These are phyloP conservation scores for Candida cerambycidarum DNA, from an alignment of 805 yeast genomes.

Conservation along the genomic window DNA sequence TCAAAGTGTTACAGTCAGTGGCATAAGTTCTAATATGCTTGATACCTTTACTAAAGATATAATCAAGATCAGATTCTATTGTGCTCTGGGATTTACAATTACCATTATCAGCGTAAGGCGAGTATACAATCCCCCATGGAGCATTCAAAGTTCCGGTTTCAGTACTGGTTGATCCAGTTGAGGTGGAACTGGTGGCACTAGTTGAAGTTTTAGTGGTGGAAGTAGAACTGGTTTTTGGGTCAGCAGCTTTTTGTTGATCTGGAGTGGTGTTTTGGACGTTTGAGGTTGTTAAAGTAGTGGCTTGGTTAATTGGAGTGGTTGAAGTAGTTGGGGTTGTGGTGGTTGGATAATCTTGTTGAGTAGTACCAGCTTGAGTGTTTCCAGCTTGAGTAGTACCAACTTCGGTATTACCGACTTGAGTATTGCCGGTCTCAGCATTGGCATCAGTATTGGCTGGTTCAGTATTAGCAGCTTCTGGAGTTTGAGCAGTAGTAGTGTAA, in stretches of 20 bases:
- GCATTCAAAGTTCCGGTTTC: constrained; percentile 26
- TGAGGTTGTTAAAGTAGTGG: constrained; percentile 15
- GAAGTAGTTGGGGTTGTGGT: constrained; percentile 10
- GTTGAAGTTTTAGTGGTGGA: constrained; percentile 20
- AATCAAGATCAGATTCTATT: constrained; percentile 57
- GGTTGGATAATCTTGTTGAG: constrained; percentile 13
- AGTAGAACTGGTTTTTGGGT: constrained; percentile 13
- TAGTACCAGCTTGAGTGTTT: constrained; percentile 21
- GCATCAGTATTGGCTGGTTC: constrained; percentile 22
- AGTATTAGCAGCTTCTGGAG: constrained; percentile 21
- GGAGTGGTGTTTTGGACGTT: constrained; percentile 11
- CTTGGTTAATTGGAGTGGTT: constrained; percentile 9
- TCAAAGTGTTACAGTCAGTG: constrained; percentile 75
- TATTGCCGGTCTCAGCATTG: constrained; percentile 14
- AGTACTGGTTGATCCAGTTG: constrained; percentile 16
- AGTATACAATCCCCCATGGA: constrained; percentile 67
- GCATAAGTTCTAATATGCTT: constrained; percentile 75
- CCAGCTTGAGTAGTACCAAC: constrained; percentile 17
- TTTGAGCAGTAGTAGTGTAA: constrained; percentile 21
- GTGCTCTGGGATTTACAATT: constrained; percentile 60
- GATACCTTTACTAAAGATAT: constrained; percentile 63
- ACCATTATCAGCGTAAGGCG: constrained; percentile 72
- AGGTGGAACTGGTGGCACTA: constrained; percentile 21
- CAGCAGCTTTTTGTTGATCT: not conserved
- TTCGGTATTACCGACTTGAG: constrained; percentile 11